These are phyloP conservation scores for Pseudocercospora macadamiae DNA, from an alignment of 2,329 filamentous ascomycete genomes.

Conservation along the genomic window DNA sequence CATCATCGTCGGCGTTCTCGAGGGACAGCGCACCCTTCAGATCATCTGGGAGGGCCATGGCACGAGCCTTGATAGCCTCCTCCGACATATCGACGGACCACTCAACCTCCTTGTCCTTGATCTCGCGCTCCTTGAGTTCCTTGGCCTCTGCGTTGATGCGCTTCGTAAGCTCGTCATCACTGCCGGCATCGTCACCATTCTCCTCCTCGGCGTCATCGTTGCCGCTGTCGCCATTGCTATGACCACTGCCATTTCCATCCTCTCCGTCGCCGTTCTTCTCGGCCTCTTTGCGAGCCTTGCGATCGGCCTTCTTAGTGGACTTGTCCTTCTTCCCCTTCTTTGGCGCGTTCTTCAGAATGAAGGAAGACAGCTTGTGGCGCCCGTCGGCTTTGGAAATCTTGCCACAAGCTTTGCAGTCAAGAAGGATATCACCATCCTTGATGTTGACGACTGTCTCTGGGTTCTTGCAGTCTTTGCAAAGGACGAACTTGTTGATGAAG, in stretches of 20 bases:
- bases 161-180: constrained; percentile 89
- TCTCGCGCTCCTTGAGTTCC: constrained; percentile 73
- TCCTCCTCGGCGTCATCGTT: constrained; percentile 65
- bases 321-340: constrained; percentile 98
- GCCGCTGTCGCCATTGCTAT: constrained; percentile 68
- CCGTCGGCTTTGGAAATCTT: constrained; percentile 89
- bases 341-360: constrained; percentile 94
- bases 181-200: constrained; percentile 73
- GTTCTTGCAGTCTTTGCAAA: constrained; percentile 99
- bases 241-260: constrained; percentile 61
- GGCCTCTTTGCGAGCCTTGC: constrained; percentile 80
- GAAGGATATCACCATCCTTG: constrained; percentile 87
- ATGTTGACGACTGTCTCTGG: constrained; percentile 95
- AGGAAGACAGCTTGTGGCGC: constrained; percentile 92
- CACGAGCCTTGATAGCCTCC: constrained; percentile 91
- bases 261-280: constrained; percentile 54
- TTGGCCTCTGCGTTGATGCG: constrained; percentile 69
- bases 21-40: constrained; percentile 75
- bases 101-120: constrained; percentile 77
- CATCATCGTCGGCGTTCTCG: constrained; percentile 78
- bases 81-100: constrained; percentile 98
- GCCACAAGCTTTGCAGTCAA: constrained; percentile 99
- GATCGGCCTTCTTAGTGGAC: constrained; percentile 83
- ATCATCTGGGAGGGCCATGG: constrained; percentile 88
- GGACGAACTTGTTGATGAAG: constrained; percentile 98